Evolutionary conservation across 805 yeast genomes (phyloP).

Genomic region (Lipomyces kockii): DNA sequence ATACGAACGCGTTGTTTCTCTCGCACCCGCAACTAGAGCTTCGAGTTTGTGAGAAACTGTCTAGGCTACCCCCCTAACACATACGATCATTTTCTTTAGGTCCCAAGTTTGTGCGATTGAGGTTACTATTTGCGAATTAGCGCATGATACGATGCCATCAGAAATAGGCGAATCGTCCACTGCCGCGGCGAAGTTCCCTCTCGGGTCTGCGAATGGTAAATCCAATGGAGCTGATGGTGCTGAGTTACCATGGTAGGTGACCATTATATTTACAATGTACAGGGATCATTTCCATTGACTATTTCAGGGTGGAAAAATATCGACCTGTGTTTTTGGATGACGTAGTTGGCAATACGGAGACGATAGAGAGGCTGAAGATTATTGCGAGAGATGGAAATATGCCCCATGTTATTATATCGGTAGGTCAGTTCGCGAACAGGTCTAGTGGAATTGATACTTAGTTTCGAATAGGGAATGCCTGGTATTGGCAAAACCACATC

Average conservation of each 20-base stretch:
- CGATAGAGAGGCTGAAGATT: conserved; percentile 78
- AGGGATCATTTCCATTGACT: neutral
- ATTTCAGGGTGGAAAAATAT: conserved; percentile 85
- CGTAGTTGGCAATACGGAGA: conserved; percentile 91
- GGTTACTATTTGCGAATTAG: neutral
- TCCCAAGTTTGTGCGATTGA: too few relatives aligned
- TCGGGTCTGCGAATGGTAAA: neutral
- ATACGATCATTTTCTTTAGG: neutral
- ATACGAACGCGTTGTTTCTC: too few relatives aligned
- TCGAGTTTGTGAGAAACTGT: too few relatives aligned
- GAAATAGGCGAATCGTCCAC: conserved; percentile 2
- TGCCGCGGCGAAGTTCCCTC: neutral
- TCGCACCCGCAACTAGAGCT: too few relatives aligned
- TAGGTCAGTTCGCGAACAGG: conserved; percentile 3
- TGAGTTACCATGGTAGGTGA: conserved; percentile 28
- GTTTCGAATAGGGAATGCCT: conserved; percentile 64
- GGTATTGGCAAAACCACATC: conserved; percentile 98
- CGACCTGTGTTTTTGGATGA: conserved; percentile 80
- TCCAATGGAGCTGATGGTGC: neutral
- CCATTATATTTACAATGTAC: neutral
- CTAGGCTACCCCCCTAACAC: neutral
- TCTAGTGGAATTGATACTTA: neutral
- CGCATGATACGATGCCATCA: neutral
- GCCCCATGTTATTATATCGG: conserved; percentile 94
- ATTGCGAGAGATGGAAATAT: conserved; percentile 93